These are phyloP conservation scores for Phytophthora crassamura DNA, from an alignment of 352 stramenopile genomes.

Conservation along the genomic window DNA sequence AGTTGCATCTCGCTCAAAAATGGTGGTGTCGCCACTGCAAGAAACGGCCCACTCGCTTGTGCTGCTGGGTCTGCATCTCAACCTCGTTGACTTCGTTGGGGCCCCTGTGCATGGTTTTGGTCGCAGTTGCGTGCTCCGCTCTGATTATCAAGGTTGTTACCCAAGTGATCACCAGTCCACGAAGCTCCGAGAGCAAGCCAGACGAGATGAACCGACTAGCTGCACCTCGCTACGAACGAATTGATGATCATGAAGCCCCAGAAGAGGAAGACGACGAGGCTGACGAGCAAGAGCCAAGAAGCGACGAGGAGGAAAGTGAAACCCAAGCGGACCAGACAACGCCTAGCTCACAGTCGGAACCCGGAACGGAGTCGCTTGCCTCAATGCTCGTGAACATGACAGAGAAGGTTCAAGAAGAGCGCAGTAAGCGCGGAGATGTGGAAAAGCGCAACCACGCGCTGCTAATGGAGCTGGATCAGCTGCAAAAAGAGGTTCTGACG, in stretches of 20 bases:
- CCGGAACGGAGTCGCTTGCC: constrained; percentile 46
- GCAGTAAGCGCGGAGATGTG: constrained; percentile 50
- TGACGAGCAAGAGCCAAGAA: constrained; percentile 14
- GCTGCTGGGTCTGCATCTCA: background rate
- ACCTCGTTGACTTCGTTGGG: background rate
- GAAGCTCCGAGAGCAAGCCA: background rate
- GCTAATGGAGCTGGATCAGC: constrained; percentile 71
- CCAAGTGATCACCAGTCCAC: constrained; percentile 3
- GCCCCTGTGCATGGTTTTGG: constrained; percentile 1
- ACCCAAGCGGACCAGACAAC: constrained; percentile 1
- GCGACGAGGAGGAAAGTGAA: constrained; percentile 18
- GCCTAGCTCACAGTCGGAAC: background rate
- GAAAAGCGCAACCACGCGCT: constrained; percentile 75
- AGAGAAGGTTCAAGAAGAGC: constrained; percentile 64
- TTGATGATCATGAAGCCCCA: background rate
- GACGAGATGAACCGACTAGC: constrained; percentile 18
- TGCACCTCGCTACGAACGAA: constrained; percentile 9
- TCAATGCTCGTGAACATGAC: constrained; percentile 72
- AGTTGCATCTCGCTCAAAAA: constrained; percentile 11
- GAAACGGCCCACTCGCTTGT: constrained; percentile 14
- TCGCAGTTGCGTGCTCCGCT: background rate
- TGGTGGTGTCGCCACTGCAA: constrained; percentile 14
- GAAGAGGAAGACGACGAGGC: constrained; percentile 21
- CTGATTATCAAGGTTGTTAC: background rate
- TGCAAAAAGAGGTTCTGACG: constrained; percentile 67